These are phyloP conservation scores for Chaetomium globosum DNA, from an alignment of 2,329 filamentous ascomycete genomes.

Conservation along the genomic window DNA sequence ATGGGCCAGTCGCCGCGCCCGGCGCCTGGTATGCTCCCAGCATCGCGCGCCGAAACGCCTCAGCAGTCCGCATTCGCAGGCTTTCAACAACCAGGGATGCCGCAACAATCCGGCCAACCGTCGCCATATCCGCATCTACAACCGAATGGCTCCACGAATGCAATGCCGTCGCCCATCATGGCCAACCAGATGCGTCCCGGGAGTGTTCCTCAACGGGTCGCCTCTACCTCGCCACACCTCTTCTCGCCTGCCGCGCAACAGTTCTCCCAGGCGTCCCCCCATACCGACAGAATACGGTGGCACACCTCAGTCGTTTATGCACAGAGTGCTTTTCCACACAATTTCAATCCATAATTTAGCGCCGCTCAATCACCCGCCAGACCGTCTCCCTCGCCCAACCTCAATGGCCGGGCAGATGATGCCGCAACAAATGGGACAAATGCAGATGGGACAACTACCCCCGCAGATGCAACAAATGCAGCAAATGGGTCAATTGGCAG, in stretches of 20 bases:
- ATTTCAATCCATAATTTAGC: slow-evolving; percentile 62
- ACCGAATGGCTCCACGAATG: slow-evolving; percentile 76
- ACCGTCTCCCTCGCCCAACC: slow-evolving; percentile 58
- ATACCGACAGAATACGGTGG: slow-evolving; percentile 73
- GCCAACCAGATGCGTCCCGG: slow-evolving; percentile 74
- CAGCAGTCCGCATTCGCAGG: slow-evolving; percentile 73
- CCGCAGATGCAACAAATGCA: slow-evolving; percentile 56
- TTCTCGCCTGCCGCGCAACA: slow-evolving; percentile 78
- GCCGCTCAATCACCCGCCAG: slow-evolving; percentile 59
- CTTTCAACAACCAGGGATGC: slow-evolving; percentile 66
- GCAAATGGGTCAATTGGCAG: slow-evolving; percentile 52
- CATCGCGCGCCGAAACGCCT: slow-evolving; percentile 89
- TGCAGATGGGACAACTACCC: slow-evolving; percentile 43
- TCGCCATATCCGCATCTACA: slow-evolving; percentile 81
- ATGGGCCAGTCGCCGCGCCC: slow-evolving; percentile 79
- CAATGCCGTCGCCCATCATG: slow-evolving; percentile 92
- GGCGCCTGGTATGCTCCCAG: slow-evolving; percentile 71
- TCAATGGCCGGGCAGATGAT: slow-evolving; percentile 60
- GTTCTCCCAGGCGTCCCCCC: slow-evolving; percentile 72
- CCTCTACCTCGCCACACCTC: slow-evolving; percentile 88
- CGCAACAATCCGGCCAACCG: slow-evolving; percentile 64
- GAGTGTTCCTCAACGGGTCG: slow-evolving; percentile 75
- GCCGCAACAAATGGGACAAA: slow-evolving; percentile 53
- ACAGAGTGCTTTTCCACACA: slow-evolving; percentile 59
- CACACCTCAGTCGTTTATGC: slow-evolving; percentile 76